Conservation (phyloP, 192 early-diverging fungal species). For the Pilaira anomala region DNA sequence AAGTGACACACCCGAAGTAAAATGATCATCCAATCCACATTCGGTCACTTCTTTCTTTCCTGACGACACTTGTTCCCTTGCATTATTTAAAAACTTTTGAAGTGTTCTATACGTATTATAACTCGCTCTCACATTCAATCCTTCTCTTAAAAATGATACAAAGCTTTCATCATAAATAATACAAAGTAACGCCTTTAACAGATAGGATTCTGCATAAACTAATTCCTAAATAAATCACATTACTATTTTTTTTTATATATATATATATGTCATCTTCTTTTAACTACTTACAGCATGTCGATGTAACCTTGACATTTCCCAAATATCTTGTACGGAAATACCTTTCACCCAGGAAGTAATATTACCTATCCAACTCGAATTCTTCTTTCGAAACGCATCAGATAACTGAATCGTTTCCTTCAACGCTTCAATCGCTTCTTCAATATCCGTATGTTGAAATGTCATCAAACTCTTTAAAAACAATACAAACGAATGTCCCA, state of each 20-base stretch:
- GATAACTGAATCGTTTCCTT: constrained; percentile 62
- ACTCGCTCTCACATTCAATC: constrained; percentile 66
- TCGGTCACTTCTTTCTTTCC: constrained; percentile 42
- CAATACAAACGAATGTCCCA: constrained; percentile 69
- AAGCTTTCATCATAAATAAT: constrained; percentile 73
- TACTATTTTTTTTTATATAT: background rate
- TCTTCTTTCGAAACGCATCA: constrained; percentile 57
- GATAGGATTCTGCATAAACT: constrained; percentile 72
- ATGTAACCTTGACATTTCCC: constrained; percentile 55
- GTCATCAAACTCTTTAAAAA: constrained; percentile 73
- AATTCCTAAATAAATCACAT: constrained; percentile 54
- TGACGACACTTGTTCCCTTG: constrained; percentile 45
- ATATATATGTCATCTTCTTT: too few species aligned
- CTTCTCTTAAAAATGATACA: constrained; percentile 73
- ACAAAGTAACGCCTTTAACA: constrained; percentile 71
- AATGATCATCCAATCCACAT: constrained; percentile 73
- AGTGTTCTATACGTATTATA: constrained; percentile 65
- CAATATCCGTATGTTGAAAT: constrained; percentile 70
- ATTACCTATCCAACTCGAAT: constrained; percentile 47
- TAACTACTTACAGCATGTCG: constrained; percentile 56
- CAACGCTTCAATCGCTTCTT: constrained; percentile 57
- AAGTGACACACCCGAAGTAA: constrained; percentile 76
- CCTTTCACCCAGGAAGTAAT: constrained; percentile 44
- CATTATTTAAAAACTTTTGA: constrained; percentile 46
- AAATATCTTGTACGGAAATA: constrained; percentile 44